Evolutionary conservation across 768 basidiomycete genomes (phyloP), one percentile per base, ranked within the genome.

Genomic region (Tricholoma bakamatsutake): DNA sequence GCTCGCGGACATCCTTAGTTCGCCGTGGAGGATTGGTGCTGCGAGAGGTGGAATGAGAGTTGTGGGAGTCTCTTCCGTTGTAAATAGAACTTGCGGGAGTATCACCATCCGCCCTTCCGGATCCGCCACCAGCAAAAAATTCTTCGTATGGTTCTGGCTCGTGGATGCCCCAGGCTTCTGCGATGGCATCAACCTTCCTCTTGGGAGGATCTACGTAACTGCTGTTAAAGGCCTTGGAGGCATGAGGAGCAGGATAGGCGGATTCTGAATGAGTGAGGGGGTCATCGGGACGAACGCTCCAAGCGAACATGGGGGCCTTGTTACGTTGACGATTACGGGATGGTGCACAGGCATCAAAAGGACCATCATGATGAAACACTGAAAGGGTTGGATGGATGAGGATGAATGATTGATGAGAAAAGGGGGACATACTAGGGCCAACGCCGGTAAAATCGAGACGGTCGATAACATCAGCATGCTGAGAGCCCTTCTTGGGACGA

Each of bases 341-440:
- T 1, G 91, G 91, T 2, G 91, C 91, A 66, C 90, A 93, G 28
- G 91, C 92, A 66, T 94, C 91, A 67, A 93, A 94, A 11, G 91
- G 92, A 30, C 91, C 91, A 64, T 93, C 92, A 64, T 94, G 91
- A 65, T 94, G 91, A 72, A 93, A 90, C 83, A 90, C 91, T 93
- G 28, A 24, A 42, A 35, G 42, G 58, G 40, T 46, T 42, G 57
- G 48, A 50, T 40, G 54, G 50, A 67, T 62, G 53, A 61, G 64
- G 62, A 50, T 54, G 53, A n/a, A 61, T 52, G 53, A 57, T 34
- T 54, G 51, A 15, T 39, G 27, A 58, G 33, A 56, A 56, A 60
- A 50, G 52, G 47, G 54, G 58, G 46, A 81, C 90, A 60, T 66
- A 92, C 91, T 90, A 55, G 87, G 82, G 8, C 90, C 90, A 40